These are phyloP conservation scores for Lentithecium fluviatile DNA, from an alignment of 495 filamentous ascomycete species.

Conservation along the genomic window DNA sequence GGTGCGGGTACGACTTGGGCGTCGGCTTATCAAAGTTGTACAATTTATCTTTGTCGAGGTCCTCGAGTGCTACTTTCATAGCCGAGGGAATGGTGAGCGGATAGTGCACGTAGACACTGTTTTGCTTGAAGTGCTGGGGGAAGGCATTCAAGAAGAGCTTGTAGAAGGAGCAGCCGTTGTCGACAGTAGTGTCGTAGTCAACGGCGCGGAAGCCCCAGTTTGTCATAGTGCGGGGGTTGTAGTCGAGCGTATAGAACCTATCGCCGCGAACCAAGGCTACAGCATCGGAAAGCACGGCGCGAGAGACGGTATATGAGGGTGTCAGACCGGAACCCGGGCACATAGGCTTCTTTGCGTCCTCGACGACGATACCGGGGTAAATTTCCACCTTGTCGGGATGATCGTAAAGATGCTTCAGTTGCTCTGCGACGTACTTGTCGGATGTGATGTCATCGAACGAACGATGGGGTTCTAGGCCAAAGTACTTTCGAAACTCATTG, in stretches of 20 bases:
- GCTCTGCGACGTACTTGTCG: constrained; percentile 68
- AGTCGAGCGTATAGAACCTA: constrained; percentile 74
- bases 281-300: constrained; percentile 82
- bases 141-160: constrained; percentile 62
- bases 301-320: constrained; percentile 78
- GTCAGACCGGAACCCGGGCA: constrained; percentile 77
- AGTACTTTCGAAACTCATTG: constrained; percentile 85
- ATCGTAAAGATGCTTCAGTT: constrained; percentile 73
- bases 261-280: constrained; percentile 83
- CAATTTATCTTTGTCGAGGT: constrained; percentile 47
- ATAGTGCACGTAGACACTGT: constrained; percentile 60
- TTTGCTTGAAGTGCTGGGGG: constrained; percentile 56
- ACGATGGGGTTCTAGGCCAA: constrained; percentile 69
- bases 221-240: constrained; percentile 72
- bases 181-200: constrained; percentile 49
- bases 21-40: constrained; percentile 55
- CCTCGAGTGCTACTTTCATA: constrained; percentile 53
- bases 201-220: constrained; percentile 71
- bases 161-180: constrained; percentile 60
- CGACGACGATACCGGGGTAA: constrained; percentile 78
- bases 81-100: constrained; percentile 58
- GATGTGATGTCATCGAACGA: constrained; percentile 85
- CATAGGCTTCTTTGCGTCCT: constrained; percentile 73
- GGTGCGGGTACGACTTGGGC: constrained; percentile 38
- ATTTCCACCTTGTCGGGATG: constrained; percentile 77